Percentiles rank a stretch among this genome's conserved stretches.
phyloP scores from a whole-genome alignment of 2,329 filamentous ascomycete species.

The Botrytis byssoidea region DNA sequence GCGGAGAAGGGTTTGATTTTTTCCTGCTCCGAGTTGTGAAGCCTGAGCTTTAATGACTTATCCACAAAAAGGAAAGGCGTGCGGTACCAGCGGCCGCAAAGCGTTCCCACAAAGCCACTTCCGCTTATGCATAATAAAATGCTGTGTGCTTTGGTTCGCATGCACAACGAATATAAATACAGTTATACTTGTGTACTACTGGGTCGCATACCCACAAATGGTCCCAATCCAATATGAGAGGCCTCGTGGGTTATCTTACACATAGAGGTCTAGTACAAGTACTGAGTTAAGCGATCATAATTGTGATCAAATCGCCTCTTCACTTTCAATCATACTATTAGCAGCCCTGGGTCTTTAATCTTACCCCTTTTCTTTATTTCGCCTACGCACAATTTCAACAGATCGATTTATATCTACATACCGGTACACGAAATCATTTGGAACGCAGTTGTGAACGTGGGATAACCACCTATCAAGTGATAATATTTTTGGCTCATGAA shows the following conservation, averaged over 20 bases:
- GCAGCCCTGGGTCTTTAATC: neutral
- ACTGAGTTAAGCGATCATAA: neutral
- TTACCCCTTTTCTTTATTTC: neutral
- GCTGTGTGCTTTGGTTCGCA: neutral
- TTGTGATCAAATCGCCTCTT: neutral
- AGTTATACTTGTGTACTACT: neutral
- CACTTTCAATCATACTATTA: neutral
- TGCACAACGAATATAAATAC: neutral
- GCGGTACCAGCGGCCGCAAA: neutral
- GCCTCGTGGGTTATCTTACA: neutral
- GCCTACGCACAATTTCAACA: neutral
- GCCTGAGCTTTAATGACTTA: neutral
- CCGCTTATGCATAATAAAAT: neutral
- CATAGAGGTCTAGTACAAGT: neutral
- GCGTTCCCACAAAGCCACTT: neutral
- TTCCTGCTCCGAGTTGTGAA: neutral
- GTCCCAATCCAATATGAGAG: neutral
- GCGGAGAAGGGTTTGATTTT: neutral
- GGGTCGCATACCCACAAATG: neutral
- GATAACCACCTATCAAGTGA: neutral
- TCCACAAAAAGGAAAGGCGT: neutral
- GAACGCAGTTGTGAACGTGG: rapidly evolving
- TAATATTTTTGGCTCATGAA: neutral
- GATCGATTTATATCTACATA: neutral
- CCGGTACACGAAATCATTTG: neutral